Conservation (phyloP, 345 rosid genomes). For the Sisymbrium irio region DNA sequence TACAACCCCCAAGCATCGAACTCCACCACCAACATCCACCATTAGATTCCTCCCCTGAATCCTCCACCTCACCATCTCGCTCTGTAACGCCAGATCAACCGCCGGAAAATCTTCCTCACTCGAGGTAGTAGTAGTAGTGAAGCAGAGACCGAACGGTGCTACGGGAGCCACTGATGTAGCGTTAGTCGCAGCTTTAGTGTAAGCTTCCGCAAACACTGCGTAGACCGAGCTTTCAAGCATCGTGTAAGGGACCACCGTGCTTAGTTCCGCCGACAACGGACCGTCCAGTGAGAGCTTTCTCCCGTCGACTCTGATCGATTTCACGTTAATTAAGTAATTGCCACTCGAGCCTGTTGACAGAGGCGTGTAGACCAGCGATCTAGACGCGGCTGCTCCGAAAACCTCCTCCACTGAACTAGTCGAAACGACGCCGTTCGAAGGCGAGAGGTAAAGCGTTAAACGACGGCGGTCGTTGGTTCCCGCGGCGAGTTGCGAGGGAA, state of each 20-base stretch:
- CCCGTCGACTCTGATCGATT: slow-evolving; percentile 55
- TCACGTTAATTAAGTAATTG: slow-evolving; percentile 51
- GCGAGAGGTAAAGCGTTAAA: slow-evolving; percentile 51
- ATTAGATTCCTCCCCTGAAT: slow-evolving; percentile 50
- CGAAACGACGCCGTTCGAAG: slow-evolving; percentile 45
- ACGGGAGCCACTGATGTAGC: slow-evolving; percentile 47
- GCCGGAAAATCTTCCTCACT: slow-evolving; percentile 41
- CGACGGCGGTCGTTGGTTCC: slow-evolving; percentile 36
- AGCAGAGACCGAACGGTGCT: slow-evolving; percentile 63
- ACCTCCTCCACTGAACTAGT: slow-evolving; percentile 35
- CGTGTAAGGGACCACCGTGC: slow-evolving; percentile 68
- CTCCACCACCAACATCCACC: slow-evolving; percentile 52
- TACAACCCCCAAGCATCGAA: slow-evolving; percentile 63
- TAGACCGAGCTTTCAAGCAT: slow-evolving; percentile 59
- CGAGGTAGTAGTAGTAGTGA: slow-evolving; percentile 2
- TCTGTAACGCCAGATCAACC: slow-evolving; percentile 70
- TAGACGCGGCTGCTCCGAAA: slow-evolving; percentile 39
- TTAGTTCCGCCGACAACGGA: slow-evolving; percentile 41
- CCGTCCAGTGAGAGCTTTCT: slow-evolving; percentile 36
- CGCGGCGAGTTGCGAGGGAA: slow-evolving; percentile 56
- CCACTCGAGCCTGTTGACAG: slow-evolving; percentile 31
- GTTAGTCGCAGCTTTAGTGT: slow-evolving; percentile 39
- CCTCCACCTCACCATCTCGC: slow-evolving; percentile 91
- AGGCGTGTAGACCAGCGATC: slow-evolving; percentile 58
- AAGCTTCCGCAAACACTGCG: slow-evolving; percentile 40